These are phyloP conservation scores for Metschnikowia aberdeeniae DNA, from an alignment of 805 yeast species.

Conservation along the genomic window DNA sequence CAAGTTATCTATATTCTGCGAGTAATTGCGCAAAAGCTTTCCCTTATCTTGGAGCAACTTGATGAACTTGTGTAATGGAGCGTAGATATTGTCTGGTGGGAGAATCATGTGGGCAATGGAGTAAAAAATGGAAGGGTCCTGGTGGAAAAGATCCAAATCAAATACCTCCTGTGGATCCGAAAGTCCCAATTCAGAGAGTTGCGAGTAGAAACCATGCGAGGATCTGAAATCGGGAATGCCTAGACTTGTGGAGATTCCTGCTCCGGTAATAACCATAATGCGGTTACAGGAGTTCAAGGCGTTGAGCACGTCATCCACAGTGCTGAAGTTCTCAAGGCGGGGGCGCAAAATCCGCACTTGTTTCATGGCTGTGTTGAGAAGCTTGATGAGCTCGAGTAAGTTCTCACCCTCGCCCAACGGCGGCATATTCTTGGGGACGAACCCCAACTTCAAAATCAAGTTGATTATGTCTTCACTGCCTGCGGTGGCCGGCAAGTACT, in stretches of 20 bases:
- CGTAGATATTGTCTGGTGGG: constrained; percentile 63
- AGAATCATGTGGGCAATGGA: constrained; percentile 81
- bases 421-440: constrained; percentile 31
- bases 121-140: constrained; percentile 77
- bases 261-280: constrained; percentile 80
- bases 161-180: constrained; percentile 91
- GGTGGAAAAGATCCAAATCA: constrained; percentile 63
- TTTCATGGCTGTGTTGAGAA: constrained; percentile 60
- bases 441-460: constrained; percentile 64
- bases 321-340: constrained; percentile 49
- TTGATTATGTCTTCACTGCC: constrained; percentile 52
- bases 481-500: constrained; percentile 59
- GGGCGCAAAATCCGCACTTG: constrained; percentile 56
- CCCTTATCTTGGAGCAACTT: constrained; percentile 68
- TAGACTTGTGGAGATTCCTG: constrained; percentile 84
- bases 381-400: constrained; percentile 45
- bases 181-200: constrained; percentile 61
- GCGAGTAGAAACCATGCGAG: constrained; percentile 76
- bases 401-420: constrained; percentile 37
- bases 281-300: constrained; percentile 29
- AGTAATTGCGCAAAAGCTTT: constrained; percentile 76
- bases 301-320: constrained; percentile 54
- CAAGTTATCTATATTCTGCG: constrained; percentile 86
- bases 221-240: constrained; percentile 95
- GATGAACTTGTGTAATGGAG: constrained; percentile 82